A percentile compares a stretch with the other conserved stretches of the same genome.
phyloP scores from a whole-genome alignment of 1,284 basidiomycete species.

The Boletus calvinii region DNA sequence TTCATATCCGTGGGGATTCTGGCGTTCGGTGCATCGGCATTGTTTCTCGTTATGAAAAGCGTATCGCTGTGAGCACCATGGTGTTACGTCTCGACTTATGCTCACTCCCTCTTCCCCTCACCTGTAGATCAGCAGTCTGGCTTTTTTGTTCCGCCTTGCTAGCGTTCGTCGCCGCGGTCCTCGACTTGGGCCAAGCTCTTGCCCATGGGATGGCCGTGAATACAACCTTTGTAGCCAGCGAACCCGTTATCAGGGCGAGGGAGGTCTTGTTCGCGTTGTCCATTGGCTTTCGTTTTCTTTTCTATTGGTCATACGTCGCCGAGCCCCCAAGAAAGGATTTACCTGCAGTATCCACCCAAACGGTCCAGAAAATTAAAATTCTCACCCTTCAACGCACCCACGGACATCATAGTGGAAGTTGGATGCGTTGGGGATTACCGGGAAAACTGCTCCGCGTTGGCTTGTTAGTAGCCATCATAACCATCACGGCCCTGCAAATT shows the following conservation, averaged over 20 bases:
- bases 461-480: slow-evolving; percentile 44
- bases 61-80: slow-evolving; percentile 50
- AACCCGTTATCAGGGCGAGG: slow-evolving; percentile 47
- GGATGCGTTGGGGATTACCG: slow-evolving; percentile 59
- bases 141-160: slow-evolving; percentile 58
- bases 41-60: slow-evolving; percentile 59
- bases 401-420: slow-evolving; percentile 53
- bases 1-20: slow-evolving; percentile 65
- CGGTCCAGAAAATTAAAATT: slow-evolving; percentile 20
- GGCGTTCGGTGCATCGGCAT: slow-evolving; percentile 60
- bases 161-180: slow-evolving; percentile 59
- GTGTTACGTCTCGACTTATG: not conserved
- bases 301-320: slow-evolving; percentile 65
- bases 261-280: slow-evolving; percentile 62
- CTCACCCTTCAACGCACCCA: slow-evolving; percentile 19
- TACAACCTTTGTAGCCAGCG: slow-evolving; percentile 26
- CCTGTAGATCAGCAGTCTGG: slow-evolving; percentile 47
- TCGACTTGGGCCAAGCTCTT: slow-evolving; percentile 63
- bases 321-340: slow-evolving; percentile 51
- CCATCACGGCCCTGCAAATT: slow-evolving; percentile 56
- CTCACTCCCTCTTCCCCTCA: slow-evolving; percentile 7
- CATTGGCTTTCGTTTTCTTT: slow-evolving; percentile 58
- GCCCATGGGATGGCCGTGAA: slow-evolving; percentile 36
- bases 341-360: slow-evolving; percentile 16
- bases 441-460: slow-evolving; percentile 54